Base-by-base conservation (phyloP, 306 rosid genomes). In the Geum urbanum region DNA sequence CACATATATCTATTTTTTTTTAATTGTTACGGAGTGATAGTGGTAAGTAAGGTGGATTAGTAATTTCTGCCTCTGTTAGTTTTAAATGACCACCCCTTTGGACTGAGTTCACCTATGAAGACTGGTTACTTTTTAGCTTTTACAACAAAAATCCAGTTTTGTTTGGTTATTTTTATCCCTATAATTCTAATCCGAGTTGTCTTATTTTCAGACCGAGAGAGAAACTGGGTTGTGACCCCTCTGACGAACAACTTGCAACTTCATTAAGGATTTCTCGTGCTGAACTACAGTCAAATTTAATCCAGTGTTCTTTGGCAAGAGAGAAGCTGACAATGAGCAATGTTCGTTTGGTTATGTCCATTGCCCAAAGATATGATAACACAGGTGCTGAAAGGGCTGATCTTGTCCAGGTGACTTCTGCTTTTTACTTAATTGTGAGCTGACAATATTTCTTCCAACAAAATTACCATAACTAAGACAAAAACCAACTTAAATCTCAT, bases 311-410 rank as follows among this genome's bases (percentile, higher is more conserved):
- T 75, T 77, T 94, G 78, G 99, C 99, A 16, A 91, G 95, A 80
- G 97, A 94, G 82, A 87, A 83, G 80, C 73, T 94, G 79, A 85
- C 97, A 24, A 91, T 94, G 99, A 88, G 97, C 84, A 94, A 94
- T 71, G 92, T 94, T 76, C 99, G 99, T 55, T 76, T 94, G 63
- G 99, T 91, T 63, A 80, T 85, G 89, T 94, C 96, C 49, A 87
- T 94, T 80, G 99, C 99, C 71, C 96, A 87, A 76, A 94, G 83
- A 89, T 94, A 91, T 76, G 97, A 94, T 65, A 87, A 91, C 50
- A 72, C 87, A 86, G 97, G 99, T 39, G 88, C 96, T 65, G 97
- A 91, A 82, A 88, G 91, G 97, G 88, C 86, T 46, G 99, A 94
- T 82, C 97, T 94, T 70, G 85, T 94, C 81, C 99, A 94, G 97